These are phyloP conservation scores for Hammondia hammondi DNA, from an alignment of 169 alveolate genomes.

Conservation along the genomic window DNA sequence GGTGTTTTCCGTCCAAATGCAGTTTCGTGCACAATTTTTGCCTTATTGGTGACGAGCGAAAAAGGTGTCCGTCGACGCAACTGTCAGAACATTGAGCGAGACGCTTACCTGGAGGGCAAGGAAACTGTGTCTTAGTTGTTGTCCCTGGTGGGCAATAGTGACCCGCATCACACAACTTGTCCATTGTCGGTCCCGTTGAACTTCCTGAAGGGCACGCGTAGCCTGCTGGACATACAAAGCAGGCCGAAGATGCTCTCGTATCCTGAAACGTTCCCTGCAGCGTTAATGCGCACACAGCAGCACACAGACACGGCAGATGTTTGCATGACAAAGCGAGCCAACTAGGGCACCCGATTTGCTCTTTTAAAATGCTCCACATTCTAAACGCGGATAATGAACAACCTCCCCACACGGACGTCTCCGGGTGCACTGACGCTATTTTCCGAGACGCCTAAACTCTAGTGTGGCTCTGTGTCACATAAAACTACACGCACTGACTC, in stretches of 20 bases:
- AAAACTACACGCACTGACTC: not conserved
- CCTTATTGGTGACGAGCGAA: not conserved
- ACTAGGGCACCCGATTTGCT: no score
- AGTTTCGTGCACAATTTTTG: no score
- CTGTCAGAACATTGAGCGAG: not conserved
- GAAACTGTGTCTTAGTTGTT: conserved; percentile 33
- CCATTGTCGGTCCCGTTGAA: not conserved
- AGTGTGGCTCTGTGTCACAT: not conserved
- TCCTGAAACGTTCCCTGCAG: conserved; percentile 48
- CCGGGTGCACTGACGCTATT: no score
- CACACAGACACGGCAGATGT: no score
- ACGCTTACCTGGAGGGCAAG: not conserved
- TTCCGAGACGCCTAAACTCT: no score
- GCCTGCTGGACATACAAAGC: conserved; percentile 54
- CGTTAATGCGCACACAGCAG: not conserved
- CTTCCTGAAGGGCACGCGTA: conserved; percentile 51
- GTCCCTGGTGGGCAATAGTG: conserved; percentile 59
- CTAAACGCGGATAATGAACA: no score
- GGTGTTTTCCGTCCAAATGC: no score
- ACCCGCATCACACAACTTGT: conserved; percentile 37
- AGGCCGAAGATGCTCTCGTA: conserved; percentile 26
- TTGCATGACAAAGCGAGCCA: no score
- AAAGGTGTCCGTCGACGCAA: not conserved
- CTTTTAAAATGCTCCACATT: no score
- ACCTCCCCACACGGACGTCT: no score